Conservation (phyloP, 1,139 yeast genomes). For the Taiozyma sp. region DNA sequence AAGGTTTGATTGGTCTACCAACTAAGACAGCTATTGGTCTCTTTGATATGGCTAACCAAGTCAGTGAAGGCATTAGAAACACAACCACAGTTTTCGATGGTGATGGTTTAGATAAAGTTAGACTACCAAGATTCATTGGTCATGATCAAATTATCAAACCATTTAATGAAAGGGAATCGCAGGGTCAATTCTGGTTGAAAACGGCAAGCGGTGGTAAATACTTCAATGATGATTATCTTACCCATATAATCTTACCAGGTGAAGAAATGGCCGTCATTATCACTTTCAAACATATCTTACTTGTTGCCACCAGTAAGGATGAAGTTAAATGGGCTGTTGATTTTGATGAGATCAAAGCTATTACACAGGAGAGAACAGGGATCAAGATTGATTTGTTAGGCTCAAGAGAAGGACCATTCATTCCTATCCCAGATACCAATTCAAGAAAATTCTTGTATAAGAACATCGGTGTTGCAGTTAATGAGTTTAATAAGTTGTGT, state of each 20-base stretch:
- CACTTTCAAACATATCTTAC: constrained; percentile 65
- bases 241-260: constrained; percentile 81
- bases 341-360: constrained; percentile 58
- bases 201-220: constrained; percentile 76
- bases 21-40: constrained; percentile 96
- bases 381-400: constrained; percentile 61
- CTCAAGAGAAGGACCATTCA: constrained; percentile 63
- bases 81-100: constrained; percentile 90
- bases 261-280: constrained; percentile 75
- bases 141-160: constrained; percentile 69
- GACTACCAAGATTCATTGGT: constrained; percentile 76
- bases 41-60: constrained; percentile 87
- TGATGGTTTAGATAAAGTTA: constrained; percentile 72
- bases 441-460: constrained; percentile 66
- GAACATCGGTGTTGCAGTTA: constrained; percentile 77
- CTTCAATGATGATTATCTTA: constrained; percentile 70
- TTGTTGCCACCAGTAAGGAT: constrained; percentile 62
- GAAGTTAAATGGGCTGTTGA: constrained; percentile 61
- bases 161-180: constrained; percentile 79
- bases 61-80: constrained; percentile 90
- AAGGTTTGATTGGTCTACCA: constrained; percentile 92
- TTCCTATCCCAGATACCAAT: constrained; percentile 70
- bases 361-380: constrained; percentile 79
- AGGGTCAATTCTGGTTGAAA: constrained; percentile 92
- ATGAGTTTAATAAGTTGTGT: constrained; percentile 62